These are phyloP conservation scores for Coix lacrymajobi DNA, from an alignment of 176 grass and related monocot genomes.

Conservation along the genomic window DNA sequence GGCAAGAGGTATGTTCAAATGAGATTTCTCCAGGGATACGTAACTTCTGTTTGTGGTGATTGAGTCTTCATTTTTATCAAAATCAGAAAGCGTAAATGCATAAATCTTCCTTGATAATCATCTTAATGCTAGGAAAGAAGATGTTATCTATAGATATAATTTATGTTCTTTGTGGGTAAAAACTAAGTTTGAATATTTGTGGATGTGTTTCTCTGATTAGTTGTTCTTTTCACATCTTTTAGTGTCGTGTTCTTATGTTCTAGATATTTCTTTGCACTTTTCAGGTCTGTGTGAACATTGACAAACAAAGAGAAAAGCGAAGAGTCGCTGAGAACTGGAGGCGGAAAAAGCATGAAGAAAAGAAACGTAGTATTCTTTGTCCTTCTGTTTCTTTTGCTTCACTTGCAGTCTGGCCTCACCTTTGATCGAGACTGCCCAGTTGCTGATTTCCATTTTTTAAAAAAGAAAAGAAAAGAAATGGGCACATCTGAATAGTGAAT, in stretches of 20 bases:
- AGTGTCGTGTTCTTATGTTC: neutral
- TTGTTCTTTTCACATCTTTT: slow-evolving; percentile 10
- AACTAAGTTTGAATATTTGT: neutral
- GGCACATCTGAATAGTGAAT: neutral
- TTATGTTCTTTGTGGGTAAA: neutral
- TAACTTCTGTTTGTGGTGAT: neutral
- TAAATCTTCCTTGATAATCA: neutral
- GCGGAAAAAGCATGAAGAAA: slow-evolving; percentile 69
- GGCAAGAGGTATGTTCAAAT: slow-evolving; percentile 53
- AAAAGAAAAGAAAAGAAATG: neutral
- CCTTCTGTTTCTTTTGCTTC: neutral
- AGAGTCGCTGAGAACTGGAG: slow-evolving; percentile 58
- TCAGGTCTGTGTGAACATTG: slow-evolving; percentile 78
- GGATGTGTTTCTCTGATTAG: neutral
- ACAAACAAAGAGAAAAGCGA: slow-evolving; percentile 66
- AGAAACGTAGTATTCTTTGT: slow-evolving; percentile 54
- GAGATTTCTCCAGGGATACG: neutral
- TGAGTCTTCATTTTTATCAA: neutral
- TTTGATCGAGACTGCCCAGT: neutral
- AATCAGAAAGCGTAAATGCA: neutral
- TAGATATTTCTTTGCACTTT: slow-evolving; percentile 7
- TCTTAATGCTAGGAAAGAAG: neutral
- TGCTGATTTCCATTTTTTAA: neutral
- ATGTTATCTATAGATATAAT: neutral
- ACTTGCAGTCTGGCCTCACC: neutral